Evolutionary conservation across 495 filamentous ascomycete species (phyloP).

Genomic region (Barbatosphaeria neglecta): DNA sequence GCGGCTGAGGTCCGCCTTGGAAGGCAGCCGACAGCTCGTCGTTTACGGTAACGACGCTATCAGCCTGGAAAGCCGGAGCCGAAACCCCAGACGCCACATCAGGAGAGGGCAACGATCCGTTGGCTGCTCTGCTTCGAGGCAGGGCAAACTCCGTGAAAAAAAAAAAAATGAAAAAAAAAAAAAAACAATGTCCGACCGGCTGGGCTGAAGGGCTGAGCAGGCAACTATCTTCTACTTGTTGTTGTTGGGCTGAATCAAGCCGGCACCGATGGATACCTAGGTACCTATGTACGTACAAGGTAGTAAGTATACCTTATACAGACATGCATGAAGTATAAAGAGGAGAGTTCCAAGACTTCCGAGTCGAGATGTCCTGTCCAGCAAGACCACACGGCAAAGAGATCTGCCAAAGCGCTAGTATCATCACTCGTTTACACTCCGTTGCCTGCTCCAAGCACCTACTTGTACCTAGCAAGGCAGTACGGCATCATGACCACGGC

Average conservation of each 20-base stretch:
- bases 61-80: too few species aligned
- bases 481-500: neutral
- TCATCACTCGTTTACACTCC: neutral
- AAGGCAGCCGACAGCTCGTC: too few species aligned
- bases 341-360: too few species aligned
- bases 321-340: too few species aligned
- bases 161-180: slow-evolving; percentile 6
- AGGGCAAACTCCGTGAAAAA: neutral
- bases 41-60: too few species aligned
- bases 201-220: neutral
- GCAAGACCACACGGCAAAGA: too few species aligned
- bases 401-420: neutral
- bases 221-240: neutral
- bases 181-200: neutral
- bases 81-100: neutral
- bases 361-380: too few species aligned
- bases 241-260: neutral
- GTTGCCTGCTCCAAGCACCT: neutral
- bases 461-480: neutral
- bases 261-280: too few species aligned
- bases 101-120: neutral
- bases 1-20: too few species aligned
- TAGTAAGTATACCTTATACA: too few species aligned
- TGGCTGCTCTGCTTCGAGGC: neutral
- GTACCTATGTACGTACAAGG: too few species aligned